These are phyloP conservation scores for Cystofilobasidium capitatum DNA, from an alignment of 768 basidiomycete genomes.

Conservation along the genomic window DNA sequence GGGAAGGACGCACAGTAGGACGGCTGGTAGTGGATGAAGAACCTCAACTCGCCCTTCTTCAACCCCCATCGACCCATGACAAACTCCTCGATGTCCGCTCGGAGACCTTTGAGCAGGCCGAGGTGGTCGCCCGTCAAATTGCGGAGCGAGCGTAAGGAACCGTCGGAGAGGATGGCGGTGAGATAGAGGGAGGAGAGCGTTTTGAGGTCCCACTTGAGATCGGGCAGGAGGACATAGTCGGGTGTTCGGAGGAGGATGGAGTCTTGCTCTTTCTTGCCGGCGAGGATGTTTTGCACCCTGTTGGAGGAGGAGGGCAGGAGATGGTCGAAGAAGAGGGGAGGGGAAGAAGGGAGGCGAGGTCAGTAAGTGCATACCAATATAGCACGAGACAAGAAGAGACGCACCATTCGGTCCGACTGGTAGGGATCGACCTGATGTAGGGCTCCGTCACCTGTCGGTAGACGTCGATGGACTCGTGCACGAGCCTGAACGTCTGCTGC, in stretches of 20 bases:
- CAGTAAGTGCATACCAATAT: neutral
- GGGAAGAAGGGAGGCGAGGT: neutral
- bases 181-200: conserved; percentile 74
- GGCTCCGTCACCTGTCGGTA: conserved; percentile 64
- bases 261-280: conserved; percentile 28
- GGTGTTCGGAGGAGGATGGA: conserved; percentile 12
- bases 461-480: conserved; percentile 71
- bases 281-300: conserved; percentile 84
- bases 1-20: conserved; percentile 69
- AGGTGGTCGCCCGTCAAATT: conserved; percentile 63
- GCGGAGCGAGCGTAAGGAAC: conserved; percentile 58
- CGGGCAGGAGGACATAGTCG: conserved; percentile 74
- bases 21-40: conserved; percentile 92
- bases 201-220: conserved; percentile 48
- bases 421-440: conserved; percentile 66
- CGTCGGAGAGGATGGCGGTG: conserved; percentile 59
- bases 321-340: conserved; percentile 53
- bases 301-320: conserved; percentile 60
- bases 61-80: neutral
- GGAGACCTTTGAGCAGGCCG: conserved; percentile 52
- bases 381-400: conserved; percentile 18
- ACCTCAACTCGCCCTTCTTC: conserved; percentile 51
- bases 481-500: conserved; percentile 58
- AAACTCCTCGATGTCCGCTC: conserved; percentile 42
- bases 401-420: conserved; percentile 72